Percentiles rank a stretch among this genome's conserved stretches.
phyloP scores from a whole-genome alignment of 192 early-diverging fungal genomes.

The Podila horticola region DNA sequence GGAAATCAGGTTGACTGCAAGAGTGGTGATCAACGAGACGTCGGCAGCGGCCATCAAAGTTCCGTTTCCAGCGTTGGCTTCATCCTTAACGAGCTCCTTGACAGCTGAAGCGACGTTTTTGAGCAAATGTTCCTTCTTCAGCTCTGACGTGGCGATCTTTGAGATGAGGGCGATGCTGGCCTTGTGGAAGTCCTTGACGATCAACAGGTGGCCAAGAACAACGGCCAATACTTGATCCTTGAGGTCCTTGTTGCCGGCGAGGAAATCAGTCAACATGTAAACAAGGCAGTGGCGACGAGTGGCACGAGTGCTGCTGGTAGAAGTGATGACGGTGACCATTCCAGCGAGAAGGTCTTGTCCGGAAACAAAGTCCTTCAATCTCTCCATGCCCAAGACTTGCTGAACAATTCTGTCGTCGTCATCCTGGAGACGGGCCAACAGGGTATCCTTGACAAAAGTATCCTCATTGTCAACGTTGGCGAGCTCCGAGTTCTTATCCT shows the following conservation, averaged over 20 bases:
- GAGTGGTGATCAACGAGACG: slow-evolving; percentile 43
- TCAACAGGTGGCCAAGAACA: slow-evolving; percentile 49
- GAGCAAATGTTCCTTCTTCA: slow-evolving; percentile 32
- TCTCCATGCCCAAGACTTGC: slow-evolving; percentile 52
- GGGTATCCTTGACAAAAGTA: slow-evolving; percentile 58
- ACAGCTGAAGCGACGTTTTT: slow-evolving; percentile 25
- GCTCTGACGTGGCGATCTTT: slow-evolving; percentile 28
- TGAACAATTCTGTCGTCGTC: slow-evolving; percentile 57
- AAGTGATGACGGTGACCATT: slow-evolving; percentile 33
- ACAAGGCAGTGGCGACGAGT: slow-evolving; percentile 34
- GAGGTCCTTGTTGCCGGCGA: slow-evolving; percentile 39
- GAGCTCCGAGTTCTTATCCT: slow-evolving; percentile 53
- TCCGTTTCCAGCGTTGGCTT: slow-evolving; percentile 7
- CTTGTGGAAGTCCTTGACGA: slow-evolving; percentile 46
- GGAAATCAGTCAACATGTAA: slow-evolving; percentile 47
- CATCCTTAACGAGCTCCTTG: slow-evolving; percentile 32
- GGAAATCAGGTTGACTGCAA: slow-evolving; percentile 45
- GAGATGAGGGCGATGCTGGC: slow-evolving; percentile 35
- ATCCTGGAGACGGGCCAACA: slow-evolving; percentile 64
- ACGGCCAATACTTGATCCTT: slow-evolving; percentile 45
- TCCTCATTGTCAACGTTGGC: slow-evolving; percentile 22
- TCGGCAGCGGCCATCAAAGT: slow-evolving; percentile 21
- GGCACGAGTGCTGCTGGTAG: slow-evolving; percentile 10
- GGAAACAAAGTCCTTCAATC: slow-evolving; percentile 20
- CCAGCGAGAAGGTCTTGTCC: slow-evolving; percentile 36